phyloP scores from a whole-genome alignment of 805 yeast genomes.

The Wickerhamiella bombiphila region DNA sequence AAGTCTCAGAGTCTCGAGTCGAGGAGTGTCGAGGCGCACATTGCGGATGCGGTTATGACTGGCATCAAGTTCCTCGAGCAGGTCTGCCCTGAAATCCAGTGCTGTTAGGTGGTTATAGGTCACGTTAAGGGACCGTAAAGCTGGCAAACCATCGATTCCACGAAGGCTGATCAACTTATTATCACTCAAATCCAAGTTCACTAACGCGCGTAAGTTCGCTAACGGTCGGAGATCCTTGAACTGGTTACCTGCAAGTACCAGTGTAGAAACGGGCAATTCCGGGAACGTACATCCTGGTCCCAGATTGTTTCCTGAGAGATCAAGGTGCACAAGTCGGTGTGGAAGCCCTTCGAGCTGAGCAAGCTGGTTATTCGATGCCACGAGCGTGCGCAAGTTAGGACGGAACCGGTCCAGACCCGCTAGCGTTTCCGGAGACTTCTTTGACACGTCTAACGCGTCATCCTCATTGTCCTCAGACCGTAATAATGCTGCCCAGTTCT shows the following conservation, averaged over 20 bases:
- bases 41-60: constrained; percentile 12
- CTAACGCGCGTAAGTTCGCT: constrained; percentile 13
- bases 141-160: constrained; percentile 14
- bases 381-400: constrained; percentile 12
- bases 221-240: constrained; percentile 13
- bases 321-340: constrained; percentile 10
- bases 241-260: constrained; percentile 13
- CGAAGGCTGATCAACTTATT: constrained; percentile 10
- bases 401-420: constrained; percentile 14
- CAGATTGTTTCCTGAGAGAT: constrained; percentile 11
- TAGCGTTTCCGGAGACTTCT: constrained; percentile 12
- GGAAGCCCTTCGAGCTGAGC: constrained; percentile 17
- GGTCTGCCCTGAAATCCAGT: constrained; percentile 10
- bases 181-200: constrained; percentile 14
- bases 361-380: constrained; percentile 11
- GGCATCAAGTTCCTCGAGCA: constrained; percentile 15
- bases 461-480: constrained; percentile 1
- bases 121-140: constrained; percentile 13
- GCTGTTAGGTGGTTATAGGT: constrained; percentile 11
- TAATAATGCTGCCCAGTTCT: constrained; percentile 5
- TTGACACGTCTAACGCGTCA: constrained; percentile 12
- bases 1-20: constrained; percentile 13
- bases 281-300: constrained; percentile 14
- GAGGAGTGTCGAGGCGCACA: constrained; percentile 12
- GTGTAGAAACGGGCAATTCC: constrained; percentile 11